These are phyloP conservation scores for Tubosaeta sp. DNA, from an alignment of 768 basidiomycete species.

Conservation along the genomic window DNA sequence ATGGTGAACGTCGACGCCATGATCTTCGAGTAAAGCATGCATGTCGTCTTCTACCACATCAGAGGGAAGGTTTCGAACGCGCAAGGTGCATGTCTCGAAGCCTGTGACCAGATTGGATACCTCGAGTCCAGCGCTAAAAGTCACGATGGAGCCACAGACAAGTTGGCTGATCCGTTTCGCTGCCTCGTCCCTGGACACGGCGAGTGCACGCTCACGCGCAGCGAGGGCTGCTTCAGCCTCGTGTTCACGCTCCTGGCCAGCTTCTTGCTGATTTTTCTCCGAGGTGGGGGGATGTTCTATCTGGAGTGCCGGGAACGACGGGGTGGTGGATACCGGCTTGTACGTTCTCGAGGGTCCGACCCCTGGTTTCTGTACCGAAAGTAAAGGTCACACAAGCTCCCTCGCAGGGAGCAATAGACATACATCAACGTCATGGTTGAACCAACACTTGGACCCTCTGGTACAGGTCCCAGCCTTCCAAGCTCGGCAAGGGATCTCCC, in stretches of 20 bases:
- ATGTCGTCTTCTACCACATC: constrained; percentile 39
- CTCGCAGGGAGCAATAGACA: not conserved
- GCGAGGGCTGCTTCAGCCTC: constrained; percentile 11
- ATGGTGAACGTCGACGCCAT: constrained; percentile 35
- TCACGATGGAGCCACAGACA: constrained; percentile 46
- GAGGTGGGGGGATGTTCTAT: not conserved
- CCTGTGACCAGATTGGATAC: constrained; percentile 43
- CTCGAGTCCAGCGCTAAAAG: constrained; percentile 47
- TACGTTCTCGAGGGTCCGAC: not conserved
- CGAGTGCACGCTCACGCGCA: constrained; percentile 9
- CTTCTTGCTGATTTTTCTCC: not conserved
- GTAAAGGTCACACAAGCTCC: not conserved
- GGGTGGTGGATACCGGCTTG: not conserved
- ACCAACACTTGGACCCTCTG: constrained; percentile 34
- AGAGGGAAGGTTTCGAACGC: constrained; percentile 42
- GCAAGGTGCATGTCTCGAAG: constrained; percentile 49
- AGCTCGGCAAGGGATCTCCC: constrained; percentile 20
- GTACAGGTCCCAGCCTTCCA: constrained; percentile 38
- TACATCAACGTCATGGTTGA: constrained; percentile 32
- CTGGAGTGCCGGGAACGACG: not conserved
- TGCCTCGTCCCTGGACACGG: constrained; percentile 36
- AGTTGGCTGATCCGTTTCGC: constrained; percentile 38
- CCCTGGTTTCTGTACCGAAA: constrained; percentile 8
- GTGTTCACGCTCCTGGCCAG: constrained; percentile 2
- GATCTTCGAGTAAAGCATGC: constrained; percentile 38